Conservation (phyloP, 176 grass and related monocot species). For the Microstegium vimineum region DNA sequence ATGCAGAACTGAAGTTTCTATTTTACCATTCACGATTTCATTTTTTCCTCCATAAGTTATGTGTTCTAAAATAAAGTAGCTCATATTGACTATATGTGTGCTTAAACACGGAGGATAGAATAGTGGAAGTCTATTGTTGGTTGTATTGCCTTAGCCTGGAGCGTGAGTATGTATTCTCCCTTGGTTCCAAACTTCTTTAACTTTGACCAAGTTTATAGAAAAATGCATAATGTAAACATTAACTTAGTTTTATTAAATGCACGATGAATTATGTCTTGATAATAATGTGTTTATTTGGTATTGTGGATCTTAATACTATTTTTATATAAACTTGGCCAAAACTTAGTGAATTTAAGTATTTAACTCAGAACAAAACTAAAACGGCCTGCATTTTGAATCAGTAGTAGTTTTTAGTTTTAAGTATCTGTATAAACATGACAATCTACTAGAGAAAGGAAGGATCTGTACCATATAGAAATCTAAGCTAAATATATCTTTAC, state of each 20-base stretch:
- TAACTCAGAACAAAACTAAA: not conserved
- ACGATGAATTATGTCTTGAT: not conserved
- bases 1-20: not conserved
- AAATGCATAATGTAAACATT: not conserved
- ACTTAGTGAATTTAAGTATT: not conserved
- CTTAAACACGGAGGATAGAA: not conserved
- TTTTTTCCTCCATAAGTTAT: not conserved
- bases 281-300: not conserved
- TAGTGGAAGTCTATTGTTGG: not conserved
- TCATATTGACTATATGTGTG: not conserved
- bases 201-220: not conserved
- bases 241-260: not conserved
- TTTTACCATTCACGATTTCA: not conserved
- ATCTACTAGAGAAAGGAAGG: not conserved
- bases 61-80: not conserved
- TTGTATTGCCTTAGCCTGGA: not conserved
- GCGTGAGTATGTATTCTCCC: not conserved
- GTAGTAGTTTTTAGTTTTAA: not conserved
- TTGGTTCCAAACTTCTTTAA: not conserved
- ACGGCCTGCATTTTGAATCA: not conserved
- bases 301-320: not conserved
- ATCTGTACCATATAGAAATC: not conserved
- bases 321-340: not conserved
- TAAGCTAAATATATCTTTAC: not conserved
- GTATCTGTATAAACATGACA: not conserved